Evolutionary conservation across 306 rosid genomes (phyloP), one percentile per base, ranked within the genome.

Genomic region (Sesbania bispinosa): DNA sequence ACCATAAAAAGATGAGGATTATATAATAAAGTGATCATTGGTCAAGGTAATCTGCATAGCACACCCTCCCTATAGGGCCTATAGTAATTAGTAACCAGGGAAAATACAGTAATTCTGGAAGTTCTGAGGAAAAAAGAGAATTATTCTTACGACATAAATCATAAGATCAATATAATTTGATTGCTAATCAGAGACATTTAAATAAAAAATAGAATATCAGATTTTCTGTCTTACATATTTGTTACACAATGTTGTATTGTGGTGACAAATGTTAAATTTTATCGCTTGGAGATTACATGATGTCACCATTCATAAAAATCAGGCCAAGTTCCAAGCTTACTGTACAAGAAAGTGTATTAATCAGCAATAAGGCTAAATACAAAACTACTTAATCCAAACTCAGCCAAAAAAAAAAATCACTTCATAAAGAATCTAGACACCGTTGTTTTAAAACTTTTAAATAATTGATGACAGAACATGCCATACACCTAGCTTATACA

Each of bases 401-500:
- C 42, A 13, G 54, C 69, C 6, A 3, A 36, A 13, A 42, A 26
- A 32, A 65, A 35, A 46, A 35, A 24, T 13, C 54, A 62, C 35
- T 45, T 68, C 47, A 73, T 39, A 42, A 64, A 68, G 47, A 72
- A 50, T 58, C 63, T 43, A 61, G 18, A 67, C 14, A 50, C 13
- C 5, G 32, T 57, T 36, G 62, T 71, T 23, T 20, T 13, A 29
- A 70, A 35, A 10, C n/a, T 35, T 3, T 0, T 3, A 63, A 27
- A 65, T 11, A 45, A 30, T 35, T 45, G 79, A 50, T 33, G 54
- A 29, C 47, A 62, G 10, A 42, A 24, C 21, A 77, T 62, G 48
- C 47, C 26, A 63, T 41, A 13, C 20, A 71, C 14, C 62, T 52
- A 46, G 6, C 73, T 80, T 59, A 83, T 69, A 87, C 74, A 47